These are phyloP conservation scores for Sclerotinia nivalis DNA, from an alignment of 2,329 filamentous ascomycete species.

Conservation along the genomic window DNA sequence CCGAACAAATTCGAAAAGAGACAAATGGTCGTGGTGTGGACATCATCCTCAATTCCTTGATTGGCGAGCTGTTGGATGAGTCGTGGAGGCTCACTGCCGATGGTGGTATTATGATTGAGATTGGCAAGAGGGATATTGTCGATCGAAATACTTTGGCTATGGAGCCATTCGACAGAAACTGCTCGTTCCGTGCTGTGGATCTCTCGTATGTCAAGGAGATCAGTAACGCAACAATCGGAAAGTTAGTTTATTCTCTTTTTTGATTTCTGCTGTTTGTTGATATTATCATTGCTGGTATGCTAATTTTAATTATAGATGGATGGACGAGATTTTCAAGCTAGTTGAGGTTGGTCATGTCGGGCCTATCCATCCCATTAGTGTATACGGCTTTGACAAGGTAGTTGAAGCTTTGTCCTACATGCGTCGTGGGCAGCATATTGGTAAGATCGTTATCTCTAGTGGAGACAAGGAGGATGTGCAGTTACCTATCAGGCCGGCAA, in stretches of 20 bases:
- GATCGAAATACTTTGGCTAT: slow-evolving; percentile 27
- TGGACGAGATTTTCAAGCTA: background rate
- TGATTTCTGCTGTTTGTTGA: background rate
- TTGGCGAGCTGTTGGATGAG: slow-evolving; percentile 37
- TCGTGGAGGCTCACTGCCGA: slow-evolving; percentile 42
- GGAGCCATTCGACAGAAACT: slow-evolving; percentile 31
- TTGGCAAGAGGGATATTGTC: slow-evolving; percentile 31
- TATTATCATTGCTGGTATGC: background rate
- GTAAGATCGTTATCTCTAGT: slow-evolving; percentile 44
- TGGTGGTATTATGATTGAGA: slow-evolving; percentile 39
- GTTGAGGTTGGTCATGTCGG: slow-evolving; percentile 22
- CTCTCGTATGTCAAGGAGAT: slow-evolving; percentile 24
- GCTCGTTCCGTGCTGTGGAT: slow-evolving; percentile 30
- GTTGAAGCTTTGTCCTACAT: slow-evolving; percentile 37
- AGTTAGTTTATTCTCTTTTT: background rate
- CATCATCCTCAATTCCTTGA: slow-evolving; percentile 38
- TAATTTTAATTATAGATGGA: background rate
- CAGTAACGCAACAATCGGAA: background rate
- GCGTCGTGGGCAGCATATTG: slow-evolving; percentile 47
- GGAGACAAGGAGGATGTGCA: slow-evolving; percentile 1
- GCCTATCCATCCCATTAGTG: slow-evolving; percentile 27
- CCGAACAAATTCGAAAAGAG: background rate
- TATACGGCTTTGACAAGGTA: slow-evolving; percentile 36
- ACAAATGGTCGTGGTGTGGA: slow-evolving; percentile 32
- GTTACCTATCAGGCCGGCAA: slow-evolving; percentile 13